Evolutionary conservation across 2,329 filamentous ascomycete species (phyloP), one percentile per base, ranked within the genome.

Genomic region (Raffaelea deltoideospora): DNA sequence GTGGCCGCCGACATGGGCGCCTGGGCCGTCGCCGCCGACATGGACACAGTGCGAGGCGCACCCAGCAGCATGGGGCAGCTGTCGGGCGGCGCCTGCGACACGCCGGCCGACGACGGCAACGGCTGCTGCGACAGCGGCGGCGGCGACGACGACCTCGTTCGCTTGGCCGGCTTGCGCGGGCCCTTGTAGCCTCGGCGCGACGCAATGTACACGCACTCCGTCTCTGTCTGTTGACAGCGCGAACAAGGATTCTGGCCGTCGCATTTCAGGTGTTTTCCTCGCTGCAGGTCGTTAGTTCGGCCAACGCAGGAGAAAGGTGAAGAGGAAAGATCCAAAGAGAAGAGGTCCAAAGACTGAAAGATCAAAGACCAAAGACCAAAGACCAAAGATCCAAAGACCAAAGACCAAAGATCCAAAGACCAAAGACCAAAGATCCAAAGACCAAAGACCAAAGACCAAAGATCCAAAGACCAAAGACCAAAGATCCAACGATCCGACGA

Each of bases 101-200:
- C 19, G 18, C 1, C 33, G 2, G 39, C 37, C 24, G 33, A 11
- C 17, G 33, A 24, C 10, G 14, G 31, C n/a, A n/a, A n/a, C n/a
- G 28, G n/a, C 7, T 5, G 8, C 8, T 18, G 10, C 18, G 49
- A 50, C 38, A 60, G 58, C 22, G 42, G 32, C 4, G 61, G 56
- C 21, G 64, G 58, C 20, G 68, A 69, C 21, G 66, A 62, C 17
- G 63, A 64, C 18, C 63, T 59, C 48, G 65, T 64, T 15, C 62
- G 60, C 51, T 69, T 72, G 50, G 64, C 63, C 4, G 37, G 26
- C 50, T 65, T 67, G n/a, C 69, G 63, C 2, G 70, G 71, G 13
- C 78, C 77, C 55, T 80, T 83, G 59, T 81, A 83, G 22, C 81
- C 81, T 42, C 81, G 71, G 31, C 80, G 74, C 28, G 79, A 85